Percentiles rank a stretch among this genome's conserved stretches.
Conservation (phyloP, 208 protist genomes). For the Trypanosoma cruzi region DNA sequence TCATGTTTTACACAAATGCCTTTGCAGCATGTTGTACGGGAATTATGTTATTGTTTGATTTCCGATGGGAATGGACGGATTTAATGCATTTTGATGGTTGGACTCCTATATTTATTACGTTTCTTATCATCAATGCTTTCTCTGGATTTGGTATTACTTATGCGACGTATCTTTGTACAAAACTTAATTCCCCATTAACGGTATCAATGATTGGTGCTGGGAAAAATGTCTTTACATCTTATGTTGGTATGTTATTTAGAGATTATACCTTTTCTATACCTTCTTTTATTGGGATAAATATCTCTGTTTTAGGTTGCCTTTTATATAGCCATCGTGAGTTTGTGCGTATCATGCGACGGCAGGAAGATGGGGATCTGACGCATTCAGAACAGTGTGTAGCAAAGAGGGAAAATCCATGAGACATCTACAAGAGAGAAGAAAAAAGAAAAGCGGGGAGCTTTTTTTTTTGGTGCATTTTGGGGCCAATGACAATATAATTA, state of each 20-base stretch:
- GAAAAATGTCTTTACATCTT: conserved; percentile 62
- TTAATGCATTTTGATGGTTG: conserved; percentile 21
- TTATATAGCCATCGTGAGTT: conserved; percentile 35
- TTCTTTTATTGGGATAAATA: conserved; percentile 45
- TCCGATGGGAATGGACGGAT: background rate
- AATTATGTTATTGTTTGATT: conserved; percentile 13
- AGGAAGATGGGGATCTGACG: background rate
- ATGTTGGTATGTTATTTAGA: conserved; percentile 53
- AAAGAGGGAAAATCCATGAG: background rate
- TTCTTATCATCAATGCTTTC: conserved; percentile 8
- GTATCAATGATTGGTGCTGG: conserved; percentile 68
- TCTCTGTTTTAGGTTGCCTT: conserved; percentile 43
- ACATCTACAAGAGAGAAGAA: conserved; percentile 9
- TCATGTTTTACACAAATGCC: conserved; percentile 42
- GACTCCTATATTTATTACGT: conserved; percentile 12
- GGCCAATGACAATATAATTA: no score
- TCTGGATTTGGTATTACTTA: conserved; percentile 78
- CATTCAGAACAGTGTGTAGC: background rate
- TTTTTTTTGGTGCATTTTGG: no score
- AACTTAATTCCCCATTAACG: conserved; percentile 77
- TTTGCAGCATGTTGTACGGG: conserved; percentile 17
- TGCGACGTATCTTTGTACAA: conserved; percentile 71
- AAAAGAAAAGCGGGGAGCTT: background rate
- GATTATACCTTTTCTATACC: conserved; percentile 42
- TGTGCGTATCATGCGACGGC: background rate